These are phyloP conservation scores for Plasmodium relictum DNA, from an alignment of 169 alveolate genomes.

Conservation along the genomic window DNA sequence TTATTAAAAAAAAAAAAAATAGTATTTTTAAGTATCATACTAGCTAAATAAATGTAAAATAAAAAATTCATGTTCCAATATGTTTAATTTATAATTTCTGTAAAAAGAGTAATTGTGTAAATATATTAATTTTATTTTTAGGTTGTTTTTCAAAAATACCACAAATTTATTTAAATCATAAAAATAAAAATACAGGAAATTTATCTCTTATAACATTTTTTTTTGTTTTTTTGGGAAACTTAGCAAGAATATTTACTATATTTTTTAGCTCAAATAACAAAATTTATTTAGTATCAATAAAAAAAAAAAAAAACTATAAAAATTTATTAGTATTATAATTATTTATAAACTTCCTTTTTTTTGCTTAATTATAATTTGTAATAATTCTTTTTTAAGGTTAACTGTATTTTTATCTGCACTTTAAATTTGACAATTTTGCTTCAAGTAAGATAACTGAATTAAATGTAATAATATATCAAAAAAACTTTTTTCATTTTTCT, in stretches of 20 bases:
- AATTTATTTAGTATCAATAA: slow-evolving; percentile 34
- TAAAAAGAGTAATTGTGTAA: not conserved
- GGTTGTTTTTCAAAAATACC: slow-evolving; percentile 56
- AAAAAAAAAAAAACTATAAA: not conserved
- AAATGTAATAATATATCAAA: not conserved
- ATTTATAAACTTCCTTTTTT: not conserved
- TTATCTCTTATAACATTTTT: slow-evolving; percentile 27
- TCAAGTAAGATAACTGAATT: slow-evolving; percentile 19
- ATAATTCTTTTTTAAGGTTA: slow-evolving; percentile 33
- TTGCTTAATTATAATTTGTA: not conserved
- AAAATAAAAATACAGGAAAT: slow-evolving; percentile 58
- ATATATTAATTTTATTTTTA: slow-evolving; percentile 2
- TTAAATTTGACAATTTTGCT: slow-evolving; percentile 42
- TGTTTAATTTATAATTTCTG: no score
- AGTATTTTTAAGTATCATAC: not conserved
- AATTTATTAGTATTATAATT: not conserved
- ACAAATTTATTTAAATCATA: slow-evolving; percentile 52
- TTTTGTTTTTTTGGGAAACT: slow-evolving; percentile 23
- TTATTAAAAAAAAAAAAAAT: slow-evolving; percentile 1
- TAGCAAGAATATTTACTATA: slow-evolving; percentile 39
- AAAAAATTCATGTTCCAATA: no score
- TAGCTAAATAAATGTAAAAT: not conserved
- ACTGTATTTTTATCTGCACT: slow-evolving; percentile 20
- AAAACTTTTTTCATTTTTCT: not conserved
- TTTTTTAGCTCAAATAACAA: slow-evolving; percentile 16